Conservation (phyloP, 306 rosid genomes). For the Vigna angularis region DNA sequence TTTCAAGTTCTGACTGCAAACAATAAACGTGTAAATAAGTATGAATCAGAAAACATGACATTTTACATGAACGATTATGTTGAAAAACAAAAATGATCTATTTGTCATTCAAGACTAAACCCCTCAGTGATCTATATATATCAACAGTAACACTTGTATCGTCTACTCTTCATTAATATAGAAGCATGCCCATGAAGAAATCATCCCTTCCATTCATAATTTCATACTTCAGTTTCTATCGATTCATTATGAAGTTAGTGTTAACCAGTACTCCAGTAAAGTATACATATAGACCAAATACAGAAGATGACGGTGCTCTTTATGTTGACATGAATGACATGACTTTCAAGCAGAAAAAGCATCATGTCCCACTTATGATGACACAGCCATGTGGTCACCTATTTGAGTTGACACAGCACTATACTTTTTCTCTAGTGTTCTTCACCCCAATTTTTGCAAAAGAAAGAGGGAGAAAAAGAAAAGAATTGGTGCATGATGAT, state of each 20-base stretch:
- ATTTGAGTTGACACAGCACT: constrained; percentile 15
- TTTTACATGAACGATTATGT: constrained; percentile 27
- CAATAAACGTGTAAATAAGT: constrained; percentile 36
- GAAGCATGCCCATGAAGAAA: constrained; percentile 30
- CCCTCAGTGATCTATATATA: constrained; percentile 19
- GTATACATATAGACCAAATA: constrained; percentile 25
- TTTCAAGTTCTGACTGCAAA: constrained; percentile 93
- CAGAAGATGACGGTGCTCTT: not conserved
- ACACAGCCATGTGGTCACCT: constrained; percentile 25
- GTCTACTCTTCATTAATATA: constrained; percentile 21
- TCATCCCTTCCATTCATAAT: constrained; percentile 1
- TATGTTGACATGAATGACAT: constrained; percentile 19
- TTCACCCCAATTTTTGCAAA: constrained; percentile 35
- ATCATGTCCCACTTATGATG: constrained; percentile 21
- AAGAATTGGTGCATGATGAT: constrained; percentile 29
- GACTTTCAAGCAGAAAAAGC: constrained; percentile 20
- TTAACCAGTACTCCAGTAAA: constrained; percentile 5
- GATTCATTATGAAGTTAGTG: constrained; percentile 21
- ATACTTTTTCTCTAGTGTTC: constrained; percentile 23
- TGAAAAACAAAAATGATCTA: not conserved
- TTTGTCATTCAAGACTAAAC: constrained; percentile 24
- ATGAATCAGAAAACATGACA: constrained; percentile 9
- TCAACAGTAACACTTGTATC: constrained; percentile 12
- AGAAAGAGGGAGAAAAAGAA: constrained; percentile 25
- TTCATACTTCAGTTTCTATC: constrained; percentile 7